Conservation (phyloP, 2,329 filamentous ascomycete species). For the Colletotrichum somersetense region DNA sequence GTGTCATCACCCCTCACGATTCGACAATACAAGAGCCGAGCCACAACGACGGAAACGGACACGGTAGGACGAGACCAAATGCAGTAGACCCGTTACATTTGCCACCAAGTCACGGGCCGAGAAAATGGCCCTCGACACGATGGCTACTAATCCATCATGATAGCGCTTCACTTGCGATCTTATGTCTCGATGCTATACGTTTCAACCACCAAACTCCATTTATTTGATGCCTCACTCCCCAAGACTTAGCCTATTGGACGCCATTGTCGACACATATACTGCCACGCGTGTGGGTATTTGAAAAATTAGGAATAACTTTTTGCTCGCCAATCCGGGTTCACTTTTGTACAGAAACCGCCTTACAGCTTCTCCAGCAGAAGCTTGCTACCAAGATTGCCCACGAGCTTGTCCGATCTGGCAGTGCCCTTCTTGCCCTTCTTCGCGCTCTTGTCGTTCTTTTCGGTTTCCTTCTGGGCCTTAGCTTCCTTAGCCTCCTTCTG, state of each 20-base stretch:
- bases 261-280: conserved; percentile 28
- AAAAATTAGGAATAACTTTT: conserved; percentile 38
- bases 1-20: neutral
- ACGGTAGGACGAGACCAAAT: conserved; percentile 20
- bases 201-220: conserved; percentile 27
- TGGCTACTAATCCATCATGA: neutral
- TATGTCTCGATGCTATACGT: neutral
- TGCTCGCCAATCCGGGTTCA: conserved; percentile 28
- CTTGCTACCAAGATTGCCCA: conserved; percentile 73
- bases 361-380: conserved; percentile 71
- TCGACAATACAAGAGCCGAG: conserved; percentile 10
- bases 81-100: conserved; percentile 24
- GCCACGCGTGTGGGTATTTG: conserved; percentile 35
- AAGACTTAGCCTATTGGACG: conserved; percentile 34
- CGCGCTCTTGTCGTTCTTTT: conserved; percentile 55
- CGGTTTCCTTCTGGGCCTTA: conserved; percentile 57
- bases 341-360: conserved; percentile 15
- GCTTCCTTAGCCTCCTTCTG: conserved; percentile 66
- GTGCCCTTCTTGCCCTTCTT: conserved; percentile 59
- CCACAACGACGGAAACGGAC: conserved; percentile 29
- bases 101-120: conserved; percentile 25
- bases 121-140: conserved; percentile 14
- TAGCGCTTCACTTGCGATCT: neutral
- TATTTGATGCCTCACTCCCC: conserved; percentile 20
- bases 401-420: conserved; percentile 56